Evolutionary conservation across 257 asterid genomes (phyloP).

Genomic region (Scutellaria baicalensis): DNA sequence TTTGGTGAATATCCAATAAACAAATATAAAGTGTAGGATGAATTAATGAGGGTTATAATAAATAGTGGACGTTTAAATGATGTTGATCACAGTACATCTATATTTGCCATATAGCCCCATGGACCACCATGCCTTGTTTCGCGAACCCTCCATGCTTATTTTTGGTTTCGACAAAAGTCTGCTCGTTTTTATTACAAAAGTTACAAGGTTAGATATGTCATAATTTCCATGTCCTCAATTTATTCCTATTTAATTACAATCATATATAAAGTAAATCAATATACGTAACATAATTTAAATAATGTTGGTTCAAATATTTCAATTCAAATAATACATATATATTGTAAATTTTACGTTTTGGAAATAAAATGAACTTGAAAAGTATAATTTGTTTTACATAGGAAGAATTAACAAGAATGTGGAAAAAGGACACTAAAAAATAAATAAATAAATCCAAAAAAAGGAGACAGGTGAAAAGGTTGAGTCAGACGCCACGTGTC

Average conservation of each 20-base stretch:
- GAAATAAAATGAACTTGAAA: no score
- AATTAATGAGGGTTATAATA: background rate
- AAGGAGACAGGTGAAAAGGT: background rate
- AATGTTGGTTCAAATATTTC: no score
- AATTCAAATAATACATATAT: no score
- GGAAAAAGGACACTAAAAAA: background rate
- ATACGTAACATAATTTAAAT: no score
- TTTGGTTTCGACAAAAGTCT: conserved; percentile 20
- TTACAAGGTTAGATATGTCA: background rate
- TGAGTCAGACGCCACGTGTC: conserved; percentile 20
- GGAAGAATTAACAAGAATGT: no score
- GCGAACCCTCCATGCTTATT: conserved; percentile 1
- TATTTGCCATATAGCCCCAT: conserved; percentile 20
- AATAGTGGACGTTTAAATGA: conserved; percentile 17
- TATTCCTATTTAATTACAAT: no score
- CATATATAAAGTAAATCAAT: no score
- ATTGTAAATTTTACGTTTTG: no score
- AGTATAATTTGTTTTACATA: no score
- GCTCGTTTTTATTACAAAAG: conserved; percentile 2
- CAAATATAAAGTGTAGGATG: no score
- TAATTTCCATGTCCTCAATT: background rate
- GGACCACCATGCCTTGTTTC: conserved; percentile 32
- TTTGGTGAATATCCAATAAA: no score
- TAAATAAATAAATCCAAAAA: background rate
- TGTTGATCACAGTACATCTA: conserved; percentile 33